Evolutionary conservation across 805 yeast species (phyloP).

Genomic region (Wickerhamiella alocasiicola): DNA sequence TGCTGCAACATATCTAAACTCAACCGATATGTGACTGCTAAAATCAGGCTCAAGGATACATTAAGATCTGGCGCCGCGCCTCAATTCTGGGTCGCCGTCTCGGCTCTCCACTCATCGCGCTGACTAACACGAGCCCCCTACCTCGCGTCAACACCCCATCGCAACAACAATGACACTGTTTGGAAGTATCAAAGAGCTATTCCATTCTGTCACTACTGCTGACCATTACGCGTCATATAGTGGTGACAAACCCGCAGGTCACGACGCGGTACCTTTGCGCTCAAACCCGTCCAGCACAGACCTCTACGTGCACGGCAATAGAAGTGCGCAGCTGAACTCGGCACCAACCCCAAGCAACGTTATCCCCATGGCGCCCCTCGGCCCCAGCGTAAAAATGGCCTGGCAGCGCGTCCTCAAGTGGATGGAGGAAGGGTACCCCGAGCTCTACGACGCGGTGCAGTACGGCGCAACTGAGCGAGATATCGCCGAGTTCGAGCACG

Average conservation of each 20-base stretch:
- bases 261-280: constrained; percentile 16
- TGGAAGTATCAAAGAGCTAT: constrained; percentile 21
- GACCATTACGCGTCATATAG: constrained; percentile 31
- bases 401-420: constrained; percentile 86
- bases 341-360: constrained; percentile 24
- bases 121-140: no score
- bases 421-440: constrained; percentile 69
- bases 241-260: constrained; percentile 16
- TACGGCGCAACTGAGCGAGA: constrained; percentile 73
- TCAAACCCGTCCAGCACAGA: constrained; percentile 16
- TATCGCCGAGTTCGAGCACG: constrained; percentile 70
- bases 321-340: constrained; percentile 26
- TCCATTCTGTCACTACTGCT: constrained; percentile 29
- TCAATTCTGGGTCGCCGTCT: no score
- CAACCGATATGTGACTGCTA: no score
- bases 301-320: constrained; percentile 28
- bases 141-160: background rate
- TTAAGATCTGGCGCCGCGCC: no score
- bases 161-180: constrained; percentile 5
- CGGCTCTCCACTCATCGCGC: no score
- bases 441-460: constrained; percentile 63
- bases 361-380: constrained; percentile 19
- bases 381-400: constrained; percentile 49
- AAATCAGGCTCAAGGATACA: no score
- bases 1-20: no score